Evolutionary conservation across 164 flowering plant genomes (phyloP).

Genomic region (Liriodendron chinense): DNA sequence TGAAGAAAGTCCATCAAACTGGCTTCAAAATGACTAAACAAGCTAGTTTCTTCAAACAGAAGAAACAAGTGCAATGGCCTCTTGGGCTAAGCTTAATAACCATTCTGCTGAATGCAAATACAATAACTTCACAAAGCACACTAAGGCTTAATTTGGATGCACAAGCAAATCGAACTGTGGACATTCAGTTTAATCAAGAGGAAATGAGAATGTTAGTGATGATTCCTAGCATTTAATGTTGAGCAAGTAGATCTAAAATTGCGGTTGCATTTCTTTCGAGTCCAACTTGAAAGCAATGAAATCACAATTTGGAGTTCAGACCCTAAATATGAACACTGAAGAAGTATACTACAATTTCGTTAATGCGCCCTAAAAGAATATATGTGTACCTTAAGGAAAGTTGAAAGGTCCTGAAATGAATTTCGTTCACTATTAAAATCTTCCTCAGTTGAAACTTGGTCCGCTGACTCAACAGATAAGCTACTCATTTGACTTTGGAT

Average conservation of each 20-base stretch:
- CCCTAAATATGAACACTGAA: not conserved
- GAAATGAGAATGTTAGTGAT: not conserved
- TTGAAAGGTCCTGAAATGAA: constrained; percentile 62
- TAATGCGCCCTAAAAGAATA: not conserved
- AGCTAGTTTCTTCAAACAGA: not conserved
- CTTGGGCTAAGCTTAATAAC: not conserved
- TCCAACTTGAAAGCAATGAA: too few species aligned
- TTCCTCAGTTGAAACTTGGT: constrained; percentile 74
- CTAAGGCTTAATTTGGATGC: not conserved
- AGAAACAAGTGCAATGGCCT: not conserved
- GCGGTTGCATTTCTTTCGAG: not conserved
- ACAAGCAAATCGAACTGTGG: not conserved
- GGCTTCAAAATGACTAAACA: not conserved
- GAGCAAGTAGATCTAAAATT: not conserved
- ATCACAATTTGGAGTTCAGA: too few species aligned
- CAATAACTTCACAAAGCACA: not conserved
- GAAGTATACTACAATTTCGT: not conserved
- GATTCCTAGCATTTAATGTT: not conserved
- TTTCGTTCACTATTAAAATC: constrained; percentile 76
- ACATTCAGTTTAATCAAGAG: not conserved
- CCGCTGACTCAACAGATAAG: constrained; percentile 83
- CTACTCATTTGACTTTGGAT: constrained; percentile 62
- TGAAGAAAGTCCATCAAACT: not conserved
- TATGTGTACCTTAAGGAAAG: constrained; percentile 66
- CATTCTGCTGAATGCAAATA: not conserved